Evolutionary conservation across 2,329 filamentous ascomycete genomes (phyloP).

Genomic region (Aspergillus novofumigatus): DNA sequence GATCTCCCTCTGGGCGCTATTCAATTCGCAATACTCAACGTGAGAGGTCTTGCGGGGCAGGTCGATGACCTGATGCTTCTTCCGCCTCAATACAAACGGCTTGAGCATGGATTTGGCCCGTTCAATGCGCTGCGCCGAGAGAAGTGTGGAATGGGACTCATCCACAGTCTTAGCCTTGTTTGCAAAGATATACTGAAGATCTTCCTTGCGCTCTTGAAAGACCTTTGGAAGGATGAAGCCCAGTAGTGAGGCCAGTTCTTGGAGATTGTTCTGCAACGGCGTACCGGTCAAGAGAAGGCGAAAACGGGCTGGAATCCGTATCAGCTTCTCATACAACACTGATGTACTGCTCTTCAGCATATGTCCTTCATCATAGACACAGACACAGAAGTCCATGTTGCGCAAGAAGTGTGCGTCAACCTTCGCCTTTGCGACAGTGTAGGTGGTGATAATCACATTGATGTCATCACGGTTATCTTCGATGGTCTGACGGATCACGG

Average conservation of each 20-base stretch:
- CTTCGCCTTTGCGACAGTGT: conserved; percentile 61
- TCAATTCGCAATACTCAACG: conserved; percentile 78
- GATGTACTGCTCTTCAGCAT: conserved; percentile 85
- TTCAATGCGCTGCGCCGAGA: conserved; percentile 82
- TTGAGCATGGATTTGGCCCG: conserved; percentile 88
- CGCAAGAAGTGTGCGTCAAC: conserved; percentile 62
- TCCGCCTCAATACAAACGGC: conserved; percentile 88
- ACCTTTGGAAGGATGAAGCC: conserved; percentile 89
- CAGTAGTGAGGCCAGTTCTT: conserved; percentile 84
- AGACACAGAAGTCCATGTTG: conserved; percentile 53
- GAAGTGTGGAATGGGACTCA: conserved; percentile 68
- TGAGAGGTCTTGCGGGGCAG: conserved; percentile 74
- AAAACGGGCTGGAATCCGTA: conserved; percentile 74
- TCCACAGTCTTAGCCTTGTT: conserved; percentile 81
- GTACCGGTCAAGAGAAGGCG: conserved; percentile 85
- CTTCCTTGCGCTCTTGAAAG: conserved; percentile 71
- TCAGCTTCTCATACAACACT: conserved; percentile 72
- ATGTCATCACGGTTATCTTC: conserved; percentile 61
- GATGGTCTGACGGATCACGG: conserved; percentile 63
- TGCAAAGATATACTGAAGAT: conserved; percentile 83
- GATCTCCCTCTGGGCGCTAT: conserved; percentile 64
- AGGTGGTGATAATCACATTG: conserved; percentile 69
- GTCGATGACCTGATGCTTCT: conserved; percentile 88
- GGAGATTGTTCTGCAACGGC: conserved; percentile 91
- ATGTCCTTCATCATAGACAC: conserved; percentile 92